A percentile compares a stretch with the other conserved stretches of the same genome.
Evolutionary conservation across 768 basidiomycete species (phyloP).

Genomic region (Cystobasidium tubakii): DNA sequence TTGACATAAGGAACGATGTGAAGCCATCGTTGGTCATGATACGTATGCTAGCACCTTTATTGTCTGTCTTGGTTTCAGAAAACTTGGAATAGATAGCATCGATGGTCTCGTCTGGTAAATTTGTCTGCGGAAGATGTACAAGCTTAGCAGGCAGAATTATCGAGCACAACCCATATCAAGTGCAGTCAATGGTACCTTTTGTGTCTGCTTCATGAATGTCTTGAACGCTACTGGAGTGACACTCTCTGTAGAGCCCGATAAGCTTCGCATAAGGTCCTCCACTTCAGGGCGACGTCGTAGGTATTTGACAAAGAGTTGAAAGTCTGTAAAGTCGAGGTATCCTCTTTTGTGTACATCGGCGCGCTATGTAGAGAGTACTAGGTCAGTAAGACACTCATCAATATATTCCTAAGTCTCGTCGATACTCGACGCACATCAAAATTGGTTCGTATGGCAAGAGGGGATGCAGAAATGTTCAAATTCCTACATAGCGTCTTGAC

Average conservation of each 20-base stretch:
- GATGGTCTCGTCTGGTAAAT: slow-evolving; percentile 3
- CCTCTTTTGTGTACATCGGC: slow-evolving; percentile 32
- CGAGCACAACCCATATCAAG: too few relatives aligned
- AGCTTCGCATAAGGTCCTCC: slow-evolving; percentile 53
- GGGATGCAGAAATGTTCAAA: slow-evolving; percentile 33
- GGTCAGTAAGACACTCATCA: too few relatives aligned
- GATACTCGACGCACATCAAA: slow-evolving; percentile 26
- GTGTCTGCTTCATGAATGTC: slow-evolving; percentile 56
- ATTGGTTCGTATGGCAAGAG: background rate
- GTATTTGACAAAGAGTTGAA: slow-evolving; percentile 72
- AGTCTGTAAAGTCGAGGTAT: slow-evolving; percentile 68
- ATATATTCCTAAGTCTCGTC: too few relatives aligned
- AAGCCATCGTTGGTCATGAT: slow-evolving; percentile 61
- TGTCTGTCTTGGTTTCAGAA: slow-evolving; percentile 43
- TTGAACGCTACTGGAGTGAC: slow-evolving; percentile 53
- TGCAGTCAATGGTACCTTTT: slow-evolving; percentile 52
- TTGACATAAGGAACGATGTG: slow-evolving; percentile 69
- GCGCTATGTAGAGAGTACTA: slow-evolving; percentile 2
- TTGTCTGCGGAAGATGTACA: slow-evolving; percentile 7
- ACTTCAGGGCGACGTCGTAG: slow-evolving; percentile 82
- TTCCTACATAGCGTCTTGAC: slow-evolving; percentile 23
- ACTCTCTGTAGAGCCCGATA: background rate
- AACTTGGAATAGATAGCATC: slow-evolving; percentile 39
- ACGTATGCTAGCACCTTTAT: background rate
- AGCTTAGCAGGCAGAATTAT: background rate